Evolutionary conservation across 2,329 filamentous ascomycete genomes (phyloP), one percentile per base, ranked within the genome.

Genomic region (Ceratocystis destructans): DNA sequence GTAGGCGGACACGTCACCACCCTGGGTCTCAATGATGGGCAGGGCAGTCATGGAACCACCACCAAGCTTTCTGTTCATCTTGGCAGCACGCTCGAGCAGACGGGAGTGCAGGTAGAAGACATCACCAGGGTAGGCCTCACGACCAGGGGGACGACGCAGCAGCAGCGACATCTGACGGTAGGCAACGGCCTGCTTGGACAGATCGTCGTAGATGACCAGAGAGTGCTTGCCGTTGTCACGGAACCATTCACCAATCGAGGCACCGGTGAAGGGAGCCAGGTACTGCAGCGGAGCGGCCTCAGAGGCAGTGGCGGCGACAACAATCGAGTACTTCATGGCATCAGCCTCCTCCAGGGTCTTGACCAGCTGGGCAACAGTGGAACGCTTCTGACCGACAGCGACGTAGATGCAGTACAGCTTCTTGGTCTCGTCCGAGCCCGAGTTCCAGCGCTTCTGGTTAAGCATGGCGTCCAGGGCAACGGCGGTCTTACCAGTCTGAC

Each of bases 401-500:
- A 97, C 94, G 86, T 99, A 99, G 80, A 99, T 83, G 78, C 93
- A 97, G 89, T 96, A 99, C 68, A 99, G 90, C 87, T 99, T 99
- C 88, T 96, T 93, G 77, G 79, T 81, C 86, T 99, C 94, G 77
- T 96, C 92, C 79, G 76, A 83, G 76, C 79, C 75, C 77, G 79
- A 82, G 87, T 99, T 99, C 93, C 93, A 97, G 76, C 93, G 86
- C 87, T 94, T 95, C 85, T 99, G 94, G 88, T 99, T 99, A 70
- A 99, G 87, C 73, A 99, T 97, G 79, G 93, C 87, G 78, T 99
- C 94, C 70, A 99, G 90, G 75, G 88, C 93, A 77, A 99, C 93
- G 75, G 94, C 94, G 77, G 94, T 99, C 89, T 99, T 99, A 80
- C 94, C 94, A 74, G 94, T 99, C 83, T 99, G 94, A 91, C 94